A percentile compares a stretch with the other conserved stretches of the same genome.
These are phyloP conservation scores for Aspergillus sp. DNA, from an alignment of 2,329 filamentous ascomycete species.

Conservation along the genomic window DNA sequence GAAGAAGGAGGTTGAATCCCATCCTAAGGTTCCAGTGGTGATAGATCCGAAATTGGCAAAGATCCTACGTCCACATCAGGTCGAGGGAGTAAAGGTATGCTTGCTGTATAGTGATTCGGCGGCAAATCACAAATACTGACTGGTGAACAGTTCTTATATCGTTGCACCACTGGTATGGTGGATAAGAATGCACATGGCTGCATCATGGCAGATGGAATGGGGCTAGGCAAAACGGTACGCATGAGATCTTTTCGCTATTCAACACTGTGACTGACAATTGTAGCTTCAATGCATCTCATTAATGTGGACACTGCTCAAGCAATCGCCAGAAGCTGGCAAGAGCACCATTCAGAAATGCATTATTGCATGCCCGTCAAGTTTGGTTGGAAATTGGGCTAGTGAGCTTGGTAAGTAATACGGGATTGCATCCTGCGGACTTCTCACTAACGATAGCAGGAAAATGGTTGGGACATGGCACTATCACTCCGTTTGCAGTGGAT, in stretches of 20 bases:
- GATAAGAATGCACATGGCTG: slow-evolving; percentile 91
- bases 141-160: slow-evolving; percentile 66
- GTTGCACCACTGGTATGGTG: slow-evolving; percentile 88
- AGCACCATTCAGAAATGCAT: slow-evolving; percentile 92
- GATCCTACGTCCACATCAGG: slow-evolving; percentile 88
- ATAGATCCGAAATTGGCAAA: slow-evolving; percentile 87
- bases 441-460: slow-evolving; percentile 49
- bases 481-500: slow-evolving; percentile 90
- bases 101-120: background rate
- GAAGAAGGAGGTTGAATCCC: slow-evolving; percentile 77
- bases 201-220: slow-evolving; percentile 99
- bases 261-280: slow-evolving; percentile 13
- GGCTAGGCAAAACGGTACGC: slow-evolving; percentile 74
- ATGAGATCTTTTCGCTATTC: background rate
- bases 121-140: slow-evolving; percentile 9
- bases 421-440: background rate
- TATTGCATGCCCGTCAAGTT: slow-evolving; percentile 89
- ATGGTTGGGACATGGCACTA: slow-evolving; percentile 87
- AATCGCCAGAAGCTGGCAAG: slow-evolving; percentile 91
- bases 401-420: slow-evolving; percentile 51
- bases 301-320: slow-evolving; percentile 93
- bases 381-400: slow-evolving; percentile 97
- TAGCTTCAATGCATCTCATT: slow-evolving; percentile 85
- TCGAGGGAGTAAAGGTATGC: slow-evolving; percentile 76
- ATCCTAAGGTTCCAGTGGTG: slow-evolving; percentile 89